Evolutionary conservation across 208 protist species (phyloP), one percentile per base, ranked within the genome.

Genomic region (Phytomonas francai): DNA sequence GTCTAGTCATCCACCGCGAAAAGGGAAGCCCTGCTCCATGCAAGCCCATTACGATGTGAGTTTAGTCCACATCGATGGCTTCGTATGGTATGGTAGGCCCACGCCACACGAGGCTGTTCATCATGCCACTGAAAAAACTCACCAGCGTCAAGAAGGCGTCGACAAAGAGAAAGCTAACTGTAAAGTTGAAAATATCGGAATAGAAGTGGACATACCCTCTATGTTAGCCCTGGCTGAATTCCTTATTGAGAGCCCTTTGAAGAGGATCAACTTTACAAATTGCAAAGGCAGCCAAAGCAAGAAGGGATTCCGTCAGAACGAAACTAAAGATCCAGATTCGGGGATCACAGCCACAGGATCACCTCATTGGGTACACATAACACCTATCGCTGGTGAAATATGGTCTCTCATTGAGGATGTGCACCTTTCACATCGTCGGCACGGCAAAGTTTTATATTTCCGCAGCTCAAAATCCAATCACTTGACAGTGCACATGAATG

Each of bases 381-480:
- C 39, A 16, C 39, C 39, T 11, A 45, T 45, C 39, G 3, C 39
- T 45, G 39, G 39, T 7, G 11, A 45, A 2, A 45, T 22, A 45
- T 45, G 39, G 39, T 45, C 39, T 45, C 39, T 45, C 11, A 67
- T 25, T 19, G 32, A 76, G 51, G 71, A 80, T 58, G 57, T 83
- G 19, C 11, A 76, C n/a, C 79, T 84, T 12, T 68, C 66, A 45
- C 39, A 45, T 31, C 77, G 76, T 16, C 30, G 39, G 19, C 39
- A 84, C 25, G 72, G 81, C 25, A 71, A 77, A 33, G 80, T 93
- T 11, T 76, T 93, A 57, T 60, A 79, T 63, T 94, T 94, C 71
- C 78, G 79, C 39, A 90, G 62, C 76, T 34, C 68, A 2, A 69
- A 75, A 27, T 88, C 83, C 25, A 94, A 94, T 64, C 77, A 88